These are phyloP conservation scores for Eutrema salsugineum DNA, from an alignment of 441 rosid species.

Conservation along the genomic window DNA sequence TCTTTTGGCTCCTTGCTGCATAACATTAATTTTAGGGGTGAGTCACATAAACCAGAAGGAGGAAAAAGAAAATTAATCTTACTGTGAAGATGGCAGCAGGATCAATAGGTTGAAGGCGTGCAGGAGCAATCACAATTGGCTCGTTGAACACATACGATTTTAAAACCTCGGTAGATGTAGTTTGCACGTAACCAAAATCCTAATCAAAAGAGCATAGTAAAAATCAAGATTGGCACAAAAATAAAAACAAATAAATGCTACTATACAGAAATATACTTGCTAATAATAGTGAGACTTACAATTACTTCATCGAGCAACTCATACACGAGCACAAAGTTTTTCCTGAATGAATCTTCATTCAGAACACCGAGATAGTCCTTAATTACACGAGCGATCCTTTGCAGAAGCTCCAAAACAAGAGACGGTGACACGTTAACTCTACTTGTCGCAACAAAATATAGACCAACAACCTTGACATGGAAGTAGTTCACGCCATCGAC, in stretches of 20 bases:
- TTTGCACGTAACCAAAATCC: slow-evolving; percentile 94
- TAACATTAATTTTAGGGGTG: slow-evolving; percentile 19
- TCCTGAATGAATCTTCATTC: slow-evolving; percentile 88
- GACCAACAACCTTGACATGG: slow-evolving; percentile 77
- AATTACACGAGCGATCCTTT: slow-evolving; percentile 92
- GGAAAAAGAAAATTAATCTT: slow-evolving; percentile 9
- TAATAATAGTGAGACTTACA: slow-evolving; percentile 44
- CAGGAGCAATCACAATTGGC: slow-evolving; percentile 79
- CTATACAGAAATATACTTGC: background rate
- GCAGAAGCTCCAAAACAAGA: slow-evolving; percentile 91
- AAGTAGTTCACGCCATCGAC: slow-evolving; percentile 87
- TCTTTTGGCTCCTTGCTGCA: slow-evolving; percentile 93
- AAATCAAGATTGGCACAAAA: background rate
- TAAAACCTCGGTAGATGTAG: slow-evolving; percentile 41
- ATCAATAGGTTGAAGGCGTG: slow-evolving; percentile 78
- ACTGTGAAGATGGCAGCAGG: slow-evolving; percentile 95
- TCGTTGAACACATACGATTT: slow-evolving; percentile 45
- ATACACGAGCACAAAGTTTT: slow-evolving; percentile 89
- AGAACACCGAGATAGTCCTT: slow-evolving; percentile 93
- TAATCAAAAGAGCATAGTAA: slow-evolving; percentile 20
- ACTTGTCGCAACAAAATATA: slow-evolving; percentile 87
- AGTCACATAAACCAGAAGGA: background rate
- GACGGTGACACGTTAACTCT: slow-evolving; percentile 89
- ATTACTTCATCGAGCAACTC: slow-evolving; percentile 95
- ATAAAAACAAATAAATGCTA: background rate